These are phyloP conservation scores for Xylaria scruposa DNA, from an alignment of 495 filamentous ascomycete species.

Conservation along the genomic window DNA sequence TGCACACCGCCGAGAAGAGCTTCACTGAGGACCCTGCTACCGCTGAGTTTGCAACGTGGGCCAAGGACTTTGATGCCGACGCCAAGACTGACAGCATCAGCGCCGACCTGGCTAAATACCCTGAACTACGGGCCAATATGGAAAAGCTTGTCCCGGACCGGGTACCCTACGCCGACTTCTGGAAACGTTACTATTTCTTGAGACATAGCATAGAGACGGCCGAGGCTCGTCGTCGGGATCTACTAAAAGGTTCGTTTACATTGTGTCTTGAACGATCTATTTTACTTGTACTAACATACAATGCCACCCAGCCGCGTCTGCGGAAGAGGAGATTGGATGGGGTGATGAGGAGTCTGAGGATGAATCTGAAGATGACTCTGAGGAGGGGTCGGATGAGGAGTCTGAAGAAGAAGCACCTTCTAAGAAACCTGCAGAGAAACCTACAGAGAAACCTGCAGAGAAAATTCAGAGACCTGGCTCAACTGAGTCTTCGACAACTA, in stretches of 20 bases:
- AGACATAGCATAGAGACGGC: slow-evolving; percentile 94
- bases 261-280: slow-evolving; percentile 3
- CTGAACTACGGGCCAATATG: slow-evolving; percentile 89
- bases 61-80: slow-evolving; percentile 77
- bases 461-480: slow-evolving; percentile 50
- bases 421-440: slow-evolving; percentile 35
- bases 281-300: slow-evolving; percentile 33
- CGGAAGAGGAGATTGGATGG: slow-evolving; percentile 83
- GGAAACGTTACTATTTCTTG: slow-evolving; percentile 95
- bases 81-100: slow-evolving; percentile 85
- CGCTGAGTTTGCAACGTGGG: slow-evolving; percentile 76
- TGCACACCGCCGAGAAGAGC: slow-evolving; percentile 84
- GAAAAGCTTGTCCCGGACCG: slow-evolving; percentile 92
- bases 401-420: slow-evolving; percentile 39
- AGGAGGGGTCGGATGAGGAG: slow-evolving; percentile 38
- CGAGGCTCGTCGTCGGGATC: slow-evolving; percentile 85
- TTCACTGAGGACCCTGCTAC: slow-evolving; percentile 83
- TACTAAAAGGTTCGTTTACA: slow-evolving; percentile 79
- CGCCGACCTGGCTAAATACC: slow-evolving; percentile 83
- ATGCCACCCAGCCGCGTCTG: slow-evolving; percentile 59
- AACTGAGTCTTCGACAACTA: slow-evolving; percentile 59
- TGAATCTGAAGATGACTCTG: slow-evolving; percentile 18
- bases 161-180: slow-evolving; percentile 88
- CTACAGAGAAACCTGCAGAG: slow-evolving; percentile 14
- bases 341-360: slow-evolving; percentile 58